Percentiles rank a stretch among this genome's conserved stretches.
phyloP scores from a whole-genome alignment of 108 stramenopile species.

The Cyclotella choctawhatcheeana region DNA sequence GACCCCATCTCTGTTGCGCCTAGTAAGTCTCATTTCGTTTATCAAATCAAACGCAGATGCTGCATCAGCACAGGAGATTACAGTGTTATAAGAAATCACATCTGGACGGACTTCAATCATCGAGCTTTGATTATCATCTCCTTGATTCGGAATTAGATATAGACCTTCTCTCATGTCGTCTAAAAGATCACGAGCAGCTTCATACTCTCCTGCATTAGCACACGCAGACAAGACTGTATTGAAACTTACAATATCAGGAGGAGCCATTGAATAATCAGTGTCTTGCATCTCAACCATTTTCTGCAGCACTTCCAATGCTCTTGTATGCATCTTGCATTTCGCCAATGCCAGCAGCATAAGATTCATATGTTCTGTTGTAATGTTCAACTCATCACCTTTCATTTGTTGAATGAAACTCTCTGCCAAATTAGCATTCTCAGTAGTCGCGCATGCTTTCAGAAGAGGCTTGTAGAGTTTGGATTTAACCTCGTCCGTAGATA shows the following conservation, averaged over 20 bases:
- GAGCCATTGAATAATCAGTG: constrained; percentile 3
- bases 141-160: neutral
- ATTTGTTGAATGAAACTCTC: constrained; percentile 41
- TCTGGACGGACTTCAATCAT: constrained; percentile 22
- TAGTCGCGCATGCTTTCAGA: constrained; percentile 49
- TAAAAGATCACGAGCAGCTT: constrained; percentile 48
- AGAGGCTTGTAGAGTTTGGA: constrained; percentile 31
- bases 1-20: constrained; percentile 62
- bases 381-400: constrained; percentile 26
- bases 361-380: constrained; percentile 39
- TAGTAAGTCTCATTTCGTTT: constrained; percentile 66
- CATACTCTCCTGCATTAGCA: constrained; percentile 56
- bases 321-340: neutral
- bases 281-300: constrained; percentile 9
- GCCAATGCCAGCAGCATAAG: constrained; percentile 13
- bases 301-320: constrained; percentile 6
- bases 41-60: constrained; percentile 16
- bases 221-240: constrained; percentile 62
- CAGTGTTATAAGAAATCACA: constrained; percentile 40
- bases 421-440: constrained; percentile 43
- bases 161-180: constrained; percentile 46
- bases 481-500: constrained; percentile 1
- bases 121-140: too few relatives aligned
- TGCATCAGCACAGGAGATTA: constrained; percentile 39
- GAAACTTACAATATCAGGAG: constrained; percentile 61